Evolutionary conservation across 1,284 basidiomycete genomes (phyloP).

Genomic region (Ustilago xerochloae): DNA sequence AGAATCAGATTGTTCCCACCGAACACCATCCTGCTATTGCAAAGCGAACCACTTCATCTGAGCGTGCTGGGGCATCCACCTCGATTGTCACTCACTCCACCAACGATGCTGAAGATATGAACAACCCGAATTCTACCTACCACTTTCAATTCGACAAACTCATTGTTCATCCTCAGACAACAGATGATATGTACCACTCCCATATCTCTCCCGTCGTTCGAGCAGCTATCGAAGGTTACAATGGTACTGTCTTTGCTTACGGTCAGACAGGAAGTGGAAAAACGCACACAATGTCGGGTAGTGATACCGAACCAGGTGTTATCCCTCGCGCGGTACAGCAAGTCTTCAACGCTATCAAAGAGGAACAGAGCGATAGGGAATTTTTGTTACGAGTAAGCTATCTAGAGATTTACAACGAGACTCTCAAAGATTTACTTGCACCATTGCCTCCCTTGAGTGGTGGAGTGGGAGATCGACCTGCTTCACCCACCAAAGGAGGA

Average conservation of each 20-base stretch:
- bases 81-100: constrained; percentile 7
- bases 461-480: constrained; percentile 32
- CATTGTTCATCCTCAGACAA: constrained; percentile 37
- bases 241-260: constrained; percentile 93
- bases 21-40: constrained; percentile 64
- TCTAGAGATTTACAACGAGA: constrained; percentile 75
- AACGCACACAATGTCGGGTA: constrained; percentile 86
- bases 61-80: constrained; percentile 26
- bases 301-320: constrained; percentile 86
- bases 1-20: constrained; percentile 58
- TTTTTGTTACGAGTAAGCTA: constrained; percentile 73
- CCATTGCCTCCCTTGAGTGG: constrained; percentile 30
- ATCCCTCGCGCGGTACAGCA: constrained; percentile 86
- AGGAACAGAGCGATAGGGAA: constrained; percentile 65
- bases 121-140: constrained; percentile 46
- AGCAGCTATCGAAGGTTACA: constrained; percentile 95
- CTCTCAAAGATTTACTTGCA: constrained; percentile 71
- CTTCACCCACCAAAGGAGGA: constrained; percentile 37
- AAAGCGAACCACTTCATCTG: constrained; percentile 54
- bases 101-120: constrained; percentile 26
- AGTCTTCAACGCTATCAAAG: constrained; percentile 70
- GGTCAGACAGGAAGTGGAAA: constrained; percentile 78
- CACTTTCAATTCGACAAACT: constrained; percentile 65
- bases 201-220: constrained; percentile 72
- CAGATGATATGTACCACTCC: constrained; percentile 68